Evolutionary conservation across 768 basidiomycete genomes (phyloP).

Genomic region (Suillus spraguei): DNA sequence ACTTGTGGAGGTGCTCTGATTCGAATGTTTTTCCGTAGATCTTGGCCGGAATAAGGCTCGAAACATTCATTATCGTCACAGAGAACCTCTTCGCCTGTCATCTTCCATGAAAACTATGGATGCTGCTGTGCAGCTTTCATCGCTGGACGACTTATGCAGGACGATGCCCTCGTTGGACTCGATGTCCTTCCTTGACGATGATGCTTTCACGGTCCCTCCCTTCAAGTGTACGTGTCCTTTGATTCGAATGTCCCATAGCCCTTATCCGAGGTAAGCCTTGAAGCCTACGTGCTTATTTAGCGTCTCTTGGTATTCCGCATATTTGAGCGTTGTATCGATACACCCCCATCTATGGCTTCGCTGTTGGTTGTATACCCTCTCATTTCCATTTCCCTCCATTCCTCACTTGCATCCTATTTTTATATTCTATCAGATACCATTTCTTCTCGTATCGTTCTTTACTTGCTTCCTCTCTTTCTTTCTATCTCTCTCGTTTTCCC

Average conservation of each 20-base stretch:
- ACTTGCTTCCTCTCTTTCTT: background rate
- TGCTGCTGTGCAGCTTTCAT: background rate
- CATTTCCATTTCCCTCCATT: background rate
- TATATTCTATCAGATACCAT: background rate
- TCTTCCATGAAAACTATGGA: background rate
- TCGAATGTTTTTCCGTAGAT: background rate
- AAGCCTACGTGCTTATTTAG: background rate
- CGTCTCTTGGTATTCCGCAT: background rate
- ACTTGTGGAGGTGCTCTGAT: background rate
- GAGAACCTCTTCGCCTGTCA: background rate
- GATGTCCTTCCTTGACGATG: slow-evolving; percentile 1
- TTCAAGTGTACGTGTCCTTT: background rate
- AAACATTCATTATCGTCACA: background rate
- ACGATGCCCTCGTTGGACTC: background rate
- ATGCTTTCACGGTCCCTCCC: background rate
- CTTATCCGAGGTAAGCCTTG: background rate
- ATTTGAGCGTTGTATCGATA: background rate
- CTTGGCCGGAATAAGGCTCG: background rate
- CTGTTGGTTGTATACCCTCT: background rate
- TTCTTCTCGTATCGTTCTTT: background rate
- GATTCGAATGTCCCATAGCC: background rate
- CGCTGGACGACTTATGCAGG: background rate
- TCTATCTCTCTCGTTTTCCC: background rate
- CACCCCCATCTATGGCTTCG: background rate
- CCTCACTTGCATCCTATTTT: background rate